Evolutionary conservation across 1,139 yeast species (phyloP).

Genomic region (Diutina scorzettiae): DNA sequence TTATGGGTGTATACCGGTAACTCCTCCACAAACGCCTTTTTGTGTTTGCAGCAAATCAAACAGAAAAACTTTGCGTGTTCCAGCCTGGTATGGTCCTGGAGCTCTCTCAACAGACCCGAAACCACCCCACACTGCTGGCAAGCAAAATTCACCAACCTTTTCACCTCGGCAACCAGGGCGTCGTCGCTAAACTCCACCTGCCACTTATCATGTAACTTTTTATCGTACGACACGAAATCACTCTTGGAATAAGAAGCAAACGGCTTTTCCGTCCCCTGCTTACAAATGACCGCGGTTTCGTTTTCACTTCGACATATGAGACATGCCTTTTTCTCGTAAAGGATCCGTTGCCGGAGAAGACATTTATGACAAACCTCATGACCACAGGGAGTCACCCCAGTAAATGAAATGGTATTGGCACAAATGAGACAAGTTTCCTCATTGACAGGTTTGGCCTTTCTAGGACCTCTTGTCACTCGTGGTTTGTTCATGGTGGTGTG

Average conservation of each 20-base stretch:
- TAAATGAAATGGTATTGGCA: conserved; percentile 53
- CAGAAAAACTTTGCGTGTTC: conserved; percentile 59
- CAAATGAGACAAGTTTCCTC: conserved; percentile 57
- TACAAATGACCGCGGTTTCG: conserved; percentile 36
- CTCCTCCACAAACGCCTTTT: conserved; percentile 69
- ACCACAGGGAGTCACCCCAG: conserved; percentile 72
- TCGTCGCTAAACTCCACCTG: conserved; percentile 42
- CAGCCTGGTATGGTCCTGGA: conserved; percentile 52
- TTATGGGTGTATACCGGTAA: conserved; percentile 48
- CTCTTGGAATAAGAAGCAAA: conserved; percentile 19
- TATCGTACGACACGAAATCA: conserved; percentile 20
- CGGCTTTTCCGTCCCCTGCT: conserved; percentile 22
- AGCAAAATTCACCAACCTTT: conserved; percentile 33
- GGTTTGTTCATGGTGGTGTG: background rate
- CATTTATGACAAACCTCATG: conserved; percentile 80
- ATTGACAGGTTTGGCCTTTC: background rate
- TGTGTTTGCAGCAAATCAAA: conserved; percentile 60
- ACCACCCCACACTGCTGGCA: conserved; percentile 46
- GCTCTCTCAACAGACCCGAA: conserved; percentile 38
- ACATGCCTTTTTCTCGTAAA: conserved; percentile 65
- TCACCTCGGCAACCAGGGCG: conserved; percentile 24
- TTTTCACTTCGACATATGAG: conserved; percentile 73
- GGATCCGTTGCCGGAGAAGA: conserved; percentile 70
- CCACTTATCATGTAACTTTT: conserved; percentile 29
- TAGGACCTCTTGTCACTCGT: conserved; percentile 1